These are phyloP conservation scores for Phytophthora pluvialis DNA, from an alignment of 352 stramenopile species.

Conservation along the genomic window DNA sequence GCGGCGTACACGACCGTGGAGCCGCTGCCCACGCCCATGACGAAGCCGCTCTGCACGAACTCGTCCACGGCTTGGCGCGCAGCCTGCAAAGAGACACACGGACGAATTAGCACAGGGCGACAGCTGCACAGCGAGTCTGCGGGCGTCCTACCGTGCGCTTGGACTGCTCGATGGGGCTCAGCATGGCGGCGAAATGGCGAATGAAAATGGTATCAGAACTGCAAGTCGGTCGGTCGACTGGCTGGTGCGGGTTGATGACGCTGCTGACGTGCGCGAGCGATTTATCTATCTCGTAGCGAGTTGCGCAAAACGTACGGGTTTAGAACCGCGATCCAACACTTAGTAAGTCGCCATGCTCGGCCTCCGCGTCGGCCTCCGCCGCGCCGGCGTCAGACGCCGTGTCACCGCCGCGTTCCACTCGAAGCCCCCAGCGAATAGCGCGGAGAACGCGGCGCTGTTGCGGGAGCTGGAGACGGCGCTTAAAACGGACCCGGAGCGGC, in stretches of 20 bases:
- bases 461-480: conserved; percentile 46
- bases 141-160: conserved; percentile 62
- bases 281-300: conserved; percentile 5
- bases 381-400: neutral
- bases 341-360: conserved; percentile 15
- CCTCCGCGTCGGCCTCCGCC: conserved; percentile 7
- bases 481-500: conserved; percentile 39
- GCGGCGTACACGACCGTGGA: conserved; percentile 98
- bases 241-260: conserved; percentile 17
- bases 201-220: conserved; percentile 1
- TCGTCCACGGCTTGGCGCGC: conserved; percentile 92
- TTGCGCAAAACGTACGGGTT: conserved; percentile 12
- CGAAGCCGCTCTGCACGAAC: conserved; percentile 93
- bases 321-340: neutral
- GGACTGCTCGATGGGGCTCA: conserved; percentile 73
- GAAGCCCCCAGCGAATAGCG: conserved; percentile 20
- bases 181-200: conserved; percentile 17
- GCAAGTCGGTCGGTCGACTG: too few species aligned
- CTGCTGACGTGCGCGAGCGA: conserved; percentile 23
- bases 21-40: conserved; percentile 98
- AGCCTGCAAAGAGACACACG: conserved; percentile 44
- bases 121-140: neutral
- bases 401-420: conserved; percentile 27
- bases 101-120: neutral
- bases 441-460: conserved; percentile 54